Percentiles rank a stretch among this genome's conserved stretches.
These are phyloP conservation scores for Phytophthora palmivora DNA, from an alignment of 352 stramenopile genomes.

Conservation along the genomic window DNA sequence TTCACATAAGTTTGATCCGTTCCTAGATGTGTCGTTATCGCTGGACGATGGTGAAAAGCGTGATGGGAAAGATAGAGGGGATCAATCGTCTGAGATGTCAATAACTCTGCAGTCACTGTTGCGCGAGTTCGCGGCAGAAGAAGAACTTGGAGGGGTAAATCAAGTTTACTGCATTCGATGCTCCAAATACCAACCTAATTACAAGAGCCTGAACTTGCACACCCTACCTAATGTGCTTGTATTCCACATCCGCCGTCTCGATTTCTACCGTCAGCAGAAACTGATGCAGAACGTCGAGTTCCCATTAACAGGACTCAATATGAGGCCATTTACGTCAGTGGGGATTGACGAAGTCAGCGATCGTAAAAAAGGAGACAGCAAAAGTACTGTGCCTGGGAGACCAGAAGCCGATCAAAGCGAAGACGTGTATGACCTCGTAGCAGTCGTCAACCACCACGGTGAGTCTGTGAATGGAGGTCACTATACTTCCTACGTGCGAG, in stretches of 20 bases:
- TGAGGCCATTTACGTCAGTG: constrained; percentile 46
- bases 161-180: constrained; percentile 72
- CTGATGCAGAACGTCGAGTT: constrained; percentile 58
- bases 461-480: constrained; percentile 73
- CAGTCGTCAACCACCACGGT: constrained; percentile 75
- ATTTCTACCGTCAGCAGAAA: constrained; percentile 75
- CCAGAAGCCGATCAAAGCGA: constrained; percentile 23
- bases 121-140: constrained; percentile 55
- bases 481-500: constrained; percentile 66
- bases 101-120: constrained; percentile 52
- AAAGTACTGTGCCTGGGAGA: constrained; percentile 9
- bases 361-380: constrained; percentile 19
- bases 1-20: constrained; percentile 73
- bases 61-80: background rate
- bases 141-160: constrained; percentile 62
- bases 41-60: constrained; percentile 33
- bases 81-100: background rate
- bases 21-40: constrained; percentile 77
- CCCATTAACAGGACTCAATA: constrained; percentile 48
- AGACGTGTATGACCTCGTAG: constrained; percentile 70
- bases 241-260: constrained; percentile 78
- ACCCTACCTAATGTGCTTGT: constrained; percentile 75
- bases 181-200: constrained; percentile 60
- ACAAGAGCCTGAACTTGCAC: constrained; percentile 70
- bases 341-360: constrained; percentile 27